Conservation (phyloP, 1,139 yeast genomes). For the Hanseniaspora gamundiae region DNA sequence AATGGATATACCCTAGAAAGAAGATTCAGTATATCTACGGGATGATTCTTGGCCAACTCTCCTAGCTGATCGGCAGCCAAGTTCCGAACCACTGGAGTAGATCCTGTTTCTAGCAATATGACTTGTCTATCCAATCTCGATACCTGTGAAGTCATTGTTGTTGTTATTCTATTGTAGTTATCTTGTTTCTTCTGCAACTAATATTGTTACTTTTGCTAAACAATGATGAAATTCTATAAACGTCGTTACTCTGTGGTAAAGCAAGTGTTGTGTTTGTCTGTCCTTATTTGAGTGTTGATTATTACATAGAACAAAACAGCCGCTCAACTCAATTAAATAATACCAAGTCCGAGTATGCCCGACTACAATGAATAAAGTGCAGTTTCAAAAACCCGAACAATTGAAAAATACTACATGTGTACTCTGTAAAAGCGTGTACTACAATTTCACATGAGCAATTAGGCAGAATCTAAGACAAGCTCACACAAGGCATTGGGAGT, state of each 20-base stretch:
- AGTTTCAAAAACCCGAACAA: too few relatives aligned
- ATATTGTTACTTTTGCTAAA: too few relatives aligned
- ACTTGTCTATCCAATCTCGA: slow-evolving; percentile 59
- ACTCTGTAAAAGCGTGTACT: neutral
- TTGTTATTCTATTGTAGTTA: neutral
- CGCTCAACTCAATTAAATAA: neutral
- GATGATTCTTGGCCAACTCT: slow-evolving; percentile 86
- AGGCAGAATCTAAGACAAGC: too few relatives aligned
- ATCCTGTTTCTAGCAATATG: slow-evolving; percentile 81
- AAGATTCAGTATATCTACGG: slow-evolving; percentile 77
- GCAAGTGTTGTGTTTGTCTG: neutral
- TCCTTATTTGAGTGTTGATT: neutral
- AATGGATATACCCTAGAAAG: slow-evolving; percentile 87
- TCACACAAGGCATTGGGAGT: too few relatives aligned
- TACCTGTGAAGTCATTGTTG: slow-evolving; percentile 23
- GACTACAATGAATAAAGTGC: too few relatives aligned
- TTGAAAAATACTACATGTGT: too few relatives aligned
- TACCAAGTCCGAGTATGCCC: too few relatives aligned
- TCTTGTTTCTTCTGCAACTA: neutral
- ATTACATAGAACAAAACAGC: neutral
- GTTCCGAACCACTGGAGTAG: slow-evolving; percentile 84
- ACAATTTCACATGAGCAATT: neutral
- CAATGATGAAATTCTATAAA: too few relatives aligned
- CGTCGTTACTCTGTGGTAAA: neutral
- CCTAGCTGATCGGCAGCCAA: slow-evolving; percentile 97